Evolutionary conservation across 192 early-diverging fungal genomes (phyloP).

Genomic region (Pilaira anomala): DNA sequence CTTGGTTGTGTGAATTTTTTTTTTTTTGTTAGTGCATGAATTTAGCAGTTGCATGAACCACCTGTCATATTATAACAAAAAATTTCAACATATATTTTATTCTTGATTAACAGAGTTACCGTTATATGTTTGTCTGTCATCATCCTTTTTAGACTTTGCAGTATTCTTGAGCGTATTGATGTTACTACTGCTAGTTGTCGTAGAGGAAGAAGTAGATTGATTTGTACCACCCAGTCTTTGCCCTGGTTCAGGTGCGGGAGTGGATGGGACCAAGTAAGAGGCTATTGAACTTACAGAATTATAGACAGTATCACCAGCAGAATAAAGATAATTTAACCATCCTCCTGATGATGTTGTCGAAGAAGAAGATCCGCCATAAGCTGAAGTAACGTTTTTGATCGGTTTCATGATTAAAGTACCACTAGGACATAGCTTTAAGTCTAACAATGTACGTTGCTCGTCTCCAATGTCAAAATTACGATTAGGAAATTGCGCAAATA

Average conservation of each 20-base stretch:
- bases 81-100: no score
- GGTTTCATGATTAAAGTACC: conserved; percentile 36
- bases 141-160: not conserved
- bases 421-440: conserved; percentile 23
- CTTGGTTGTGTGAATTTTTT: not conserved
- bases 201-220: not conserved
- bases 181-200: not conserved
- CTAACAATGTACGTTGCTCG: conserved; percentile 14
- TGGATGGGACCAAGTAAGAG: not conserved
- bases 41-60: no score
- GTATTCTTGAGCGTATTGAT: not conserved
- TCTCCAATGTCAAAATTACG: conserved; percentile 31
- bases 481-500: conserved; percentile 31
- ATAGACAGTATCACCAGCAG: conserved; percentile 16
- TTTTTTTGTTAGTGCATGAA: no score
- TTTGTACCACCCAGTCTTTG: conserved; percentile 2
- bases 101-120: conserved; percentile 35
- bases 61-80: no score
- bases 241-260: not conserved
- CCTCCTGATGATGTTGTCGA: not conserved
- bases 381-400: conserved; percentile 12
- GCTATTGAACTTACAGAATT: conserved; percentile 5
- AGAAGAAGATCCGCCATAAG: conserved; percentile 8
- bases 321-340: conserved; percentile 15
- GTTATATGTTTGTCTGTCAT: conserved; percentile 21